phyloP scores from a whole-genome alignment of 2,329 filamentous ascomycete species.

The Colletotrichum higginsianum region DNA sequence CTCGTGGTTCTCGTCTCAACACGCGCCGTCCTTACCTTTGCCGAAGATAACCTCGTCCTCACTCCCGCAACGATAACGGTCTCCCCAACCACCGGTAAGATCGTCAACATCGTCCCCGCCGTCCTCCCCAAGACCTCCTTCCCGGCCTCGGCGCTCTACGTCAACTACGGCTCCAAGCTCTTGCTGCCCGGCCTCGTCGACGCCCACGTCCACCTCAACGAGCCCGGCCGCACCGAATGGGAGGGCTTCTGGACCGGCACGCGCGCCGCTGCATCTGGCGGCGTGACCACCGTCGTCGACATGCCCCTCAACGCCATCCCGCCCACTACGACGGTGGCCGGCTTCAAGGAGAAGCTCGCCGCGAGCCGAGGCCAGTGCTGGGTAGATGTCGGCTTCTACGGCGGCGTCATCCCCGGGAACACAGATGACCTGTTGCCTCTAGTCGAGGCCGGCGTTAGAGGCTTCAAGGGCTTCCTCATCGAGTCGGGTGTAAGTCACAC shows the following conservation, averaged over 20 bases:
- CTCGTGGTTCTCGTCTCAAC: slow-evolving; percentile 87
- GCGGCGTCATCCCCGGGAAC: slow-evolving; percentile 94
- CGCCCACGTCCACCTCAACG: slow-evolving; percentile 97
- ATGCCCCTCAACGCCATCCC: slow-evolving; percentile 99
- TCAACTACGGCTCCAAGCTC: slow-evolving; percentile 87
- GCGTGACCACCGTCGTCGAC: slow-evolving; percentile 96
- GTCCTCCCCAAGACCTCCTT: slow-evolving; percentile 85
- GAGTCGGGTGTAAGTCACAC: slow-evolving; percentile 84
- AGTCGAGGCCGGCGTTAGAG: slow-evolving; percentile 87
- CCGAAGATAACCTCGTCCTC: slow-evolving; percentile 72
- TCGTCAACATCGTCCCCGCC: slow-evolving; percentile 80
- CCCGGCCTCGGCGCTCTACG: slow-evolving; percentile 79
- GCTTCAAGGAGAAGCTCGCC: slow-evolving; percentile 86
- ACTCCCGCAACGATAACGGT: slow-evolving; percentile 88
- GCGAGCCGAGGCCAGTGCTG: slow-evolving; percentile 92
- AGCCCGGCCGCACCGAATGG: slow-evolving; percentile 97
- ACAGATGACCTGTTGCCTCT: slow-evolving; percentile 82
- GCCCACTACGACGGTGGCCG: slow-evolving; percentile 89
- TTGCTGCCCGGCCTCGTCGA: slow-evolving; percentile 94
- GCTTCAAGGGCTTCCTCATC: slow-evolving; percentile 98
- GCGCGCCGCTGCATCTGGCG: slow-evolving; percentile 91
- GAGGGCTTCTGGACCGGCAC: slow-evolving; percentile 98
- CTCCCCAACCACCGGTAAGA: slow-evolving; percentile 85
- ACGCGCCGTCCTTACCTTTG: slow-evolving; percentile 83
- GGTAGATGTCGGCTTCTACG: slow-evolving; percentile 99